Percentiles rank a stretch among this genome's conserved stretches.
Evolutionary conservation across 345 rosid genomes (phyloP).

Genomic region (Tarenaya hassleriana): DNA sequence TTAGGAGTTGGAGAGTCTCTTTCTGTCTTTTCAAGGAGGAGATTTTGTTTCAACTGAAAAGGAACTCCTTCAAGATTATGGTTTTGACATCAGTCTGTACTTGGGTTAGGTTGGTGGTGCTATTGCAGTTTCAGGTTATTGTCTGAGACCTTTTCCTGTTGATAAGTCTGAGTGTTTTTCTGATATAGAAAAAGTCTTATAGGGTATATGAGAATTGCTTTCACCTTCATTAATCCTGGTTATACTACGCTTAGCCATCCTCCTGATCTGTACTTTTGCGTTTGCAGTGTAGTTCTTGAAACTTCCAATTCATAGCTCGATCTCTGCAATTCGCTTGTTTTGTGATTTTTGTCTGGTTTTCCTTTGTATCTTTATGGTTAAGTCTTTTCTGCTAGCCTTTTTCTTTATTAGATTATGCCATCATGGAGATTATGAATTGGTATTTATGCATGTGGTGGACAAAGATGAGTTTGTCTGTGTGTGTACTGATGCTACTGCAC

Average conservation of each 20-base stretch:
- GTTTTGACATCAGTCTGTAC: constrained; percentile 12
- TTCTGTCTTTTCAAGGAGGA: constrained; percentile 7
- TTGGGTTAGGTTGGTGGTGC: constrained; percentile 13
- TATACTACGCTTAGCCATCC: not conserved
- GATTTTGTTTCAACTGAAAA: not conserved
- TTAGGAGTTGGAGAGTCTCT: not conserved
- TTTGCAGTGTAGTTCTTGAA: too few relatives aligned
- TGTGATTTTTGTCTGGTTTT: constrained; percentile 2
- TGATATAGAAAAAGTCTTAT: not conserved
- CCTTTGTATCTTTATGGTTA: constrained; percentile 4
- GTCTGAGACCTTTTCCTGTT: constrained; percentile 8
- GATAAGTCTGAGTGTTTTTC: not conserved
- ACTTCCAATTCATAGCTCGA: too few relatives aligned
- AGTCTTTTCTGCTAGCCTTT: too few relatives aligned
- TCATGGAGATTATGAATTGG: not conserved
- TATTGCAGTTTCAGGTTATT: constrained; percentile 1
- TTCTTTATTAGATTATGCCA: too few relatives aligned
- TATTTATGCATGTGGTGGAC: constrained; percentile 13
- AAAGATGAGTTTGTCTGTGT: constrained; percentile 2
- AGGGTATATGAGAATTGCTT: constrained; percentile 4
- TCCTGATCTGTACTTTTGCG: not conserved
- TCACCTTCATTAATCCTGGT: not conserved
- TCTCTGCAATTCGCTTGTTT: not conserved
- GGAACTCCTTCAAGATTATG: constrained; percentile 9
- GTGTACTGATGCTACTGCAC: constrained; percentile 12